These are phyloP conservation scores for Nemania abortiva DNA, from an alignment of 2,329 filamentous ascomycete species.

Conservation along the genomic window DNA sequence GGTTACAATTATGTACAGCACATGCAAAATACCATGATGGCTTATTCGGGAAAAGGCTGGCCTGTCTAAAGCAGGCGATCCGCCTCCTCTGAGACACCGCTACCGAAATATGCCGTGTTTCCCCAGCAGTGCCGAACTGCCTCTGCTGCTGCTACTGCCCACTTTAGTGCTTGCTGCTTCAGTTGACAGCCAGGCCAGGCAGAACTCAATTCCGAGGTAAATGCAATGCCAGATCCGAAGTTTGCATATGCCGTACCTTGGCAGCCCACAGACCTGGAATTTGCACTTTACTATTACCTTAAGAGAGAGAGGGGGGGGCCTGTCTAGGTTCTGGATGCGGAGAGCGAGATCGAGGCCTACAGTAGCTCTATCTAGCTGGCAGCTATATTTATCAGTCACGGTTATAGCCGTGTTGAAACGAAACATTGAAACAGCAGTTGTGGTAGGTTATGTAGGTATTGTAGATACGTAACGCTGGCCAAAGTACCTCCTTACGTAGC, in stretches of 20 bases:
- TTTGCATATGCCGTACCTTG: constrained; percentile 39
- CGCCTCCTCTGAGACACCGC: constrained; percentile 25
- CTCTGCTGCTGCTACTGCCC: not conserved
- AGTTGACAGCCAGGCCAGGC: constrained; percentile 5
- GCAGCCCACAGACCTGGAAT: constrained; percentile 35
- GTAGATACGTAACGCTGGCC: not conserved
- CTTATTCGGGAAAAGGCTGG: constrained; percentile 23
- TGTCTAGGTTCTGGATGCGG: constrained; percentile 23
- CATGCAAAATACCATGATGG: constrained; percentile 8
- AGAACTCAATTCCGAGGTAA: constrained; percentile 16
- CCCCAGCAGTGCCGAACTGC: constrained; percentile 10
- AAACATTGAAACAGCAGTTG: not conserved
- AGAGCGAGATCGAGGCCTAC: constrained; percentile 28
- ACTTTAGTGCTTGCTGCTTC: not conserved
- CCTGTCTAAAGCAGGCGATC: constrained; percentile 24
- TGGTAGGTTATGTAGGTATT: not conserved
- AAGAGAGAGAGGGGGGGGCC: not conserved
- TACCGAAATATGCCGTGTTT: constrained; percentile 31
- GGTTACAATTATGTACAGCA: constrained; percentile 15
- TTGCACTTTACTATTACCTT: too few relatives aligned
- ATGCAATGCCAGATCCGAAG: constrained; percentile 39
- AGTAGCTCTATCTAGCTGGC: constrained; percentile 16
- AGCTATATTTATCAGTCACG: constrained; percentile 6
- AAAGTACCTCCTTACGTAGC: not conserved
- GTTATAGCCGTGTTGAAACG: not conserved